Percentiles rank a stretch among this genome's conserved stretches.
These are phyloP conservation scores for Delonix regia DNA, from an alignment of 306 rosid genomes.

Conservation along the genomic window DNA sequence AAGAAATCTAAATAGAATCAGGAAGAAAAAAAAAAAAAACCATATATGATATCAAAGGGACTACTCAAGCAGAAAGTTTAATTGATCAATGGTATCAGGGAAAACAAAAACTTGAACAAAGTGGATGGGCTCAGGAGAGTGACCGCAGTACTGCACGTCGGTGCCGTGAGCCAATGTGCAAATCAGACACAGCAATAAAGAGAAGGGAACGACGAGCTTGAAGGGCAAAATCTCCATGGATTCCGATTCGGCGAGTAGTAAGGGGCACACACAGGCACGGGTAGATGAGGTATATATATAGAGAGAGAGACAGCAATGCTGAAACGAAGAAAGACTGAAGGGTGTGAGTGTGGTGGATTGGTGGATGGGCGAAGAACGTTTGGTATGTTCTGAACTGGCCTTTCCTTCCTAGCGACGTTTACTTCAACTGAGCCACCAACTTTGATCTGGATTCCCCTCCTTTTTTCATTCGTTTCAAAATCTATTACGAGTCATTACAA, in stretches of 20 bases:
- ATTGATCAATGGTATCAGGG: not conserved
- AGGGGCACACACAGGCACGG: not conserved
- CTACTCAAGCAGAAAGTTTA: not conserved
- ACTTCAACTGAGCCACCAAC: not conserved
- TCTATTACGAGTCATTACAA: no score
- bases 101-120: not conserved
- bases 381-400: not conserved
- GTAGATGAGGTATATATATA: not conserved
- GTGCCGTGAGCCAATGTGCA: constrained; percentile 49
- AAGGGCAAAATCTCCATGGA: constrained; percentile 38
- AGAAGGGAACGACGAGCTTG: constrained; percentile 39
- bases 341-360: not conserved
- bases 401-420: not conserved
- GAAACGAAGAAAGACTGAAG: not conserved
- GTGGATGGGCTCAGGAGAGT: constrained; percentile 6
- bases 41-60: not conserved
- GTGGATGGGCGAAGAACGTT: constrained; percentile 22
- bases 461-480: no score
- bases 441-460: not conserved
- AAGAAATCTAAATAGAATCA: not conserved
- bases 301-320: not conserved
- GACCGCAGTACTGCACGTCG: constrained; percentile 61
- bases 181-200: constrained; percentile 41
- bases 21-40: not conserved
- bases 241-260: not conserved